Percentiles rank a stretch among this genome's conserved stretches.
These are phyloP conservation scores for Gaeumannomyces tritici DNA, from an alignment of 2,329 filamentous ascomycete species.

Conservation along the genomic window DNA sequence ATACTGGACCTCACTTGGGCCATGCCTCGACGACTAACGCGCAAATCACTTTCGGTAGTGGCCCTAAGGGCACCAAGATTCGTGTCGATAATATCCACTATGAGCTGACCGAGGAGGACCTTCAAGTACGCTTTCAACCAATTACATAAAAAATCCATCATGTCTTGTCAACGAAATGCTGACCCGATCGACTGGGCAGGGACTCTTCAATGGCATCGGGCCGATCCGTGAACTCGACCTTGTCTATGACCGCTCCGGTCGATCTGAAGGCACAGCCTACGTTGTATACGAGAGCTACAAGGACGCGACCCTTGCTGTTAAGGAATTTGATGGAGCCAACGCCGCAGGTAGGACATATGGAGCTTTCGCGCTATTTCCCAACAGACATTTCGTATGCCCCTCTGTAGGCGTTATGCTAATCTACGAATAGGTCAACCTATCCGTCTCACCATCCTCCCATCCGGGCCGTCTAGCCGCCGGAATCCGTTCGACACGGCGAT, in stretches of 20 bases:
- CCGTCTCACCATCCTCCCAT: constrained; percentile 55
- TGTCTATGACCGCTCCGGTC: constrained; percentile 77
- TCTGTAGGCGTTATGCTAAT: constrained; percentile 4
- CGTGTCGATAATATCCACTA: constrained; percentile 89
- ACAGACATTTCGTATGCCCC: neutral
- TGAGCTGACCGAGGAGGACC: constrained; percentile 75
- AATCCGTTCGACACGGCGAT: constrained; percentile 49
- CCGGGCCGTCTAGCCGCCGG: constrained; percentile 27
- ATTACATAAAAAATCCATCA: neutral
- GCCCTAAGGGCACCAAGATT: constrained; percentile 52
- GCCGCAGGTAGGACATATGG: constrained; percentile 53
- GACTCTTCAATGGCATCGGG: constrained; percentile 72
- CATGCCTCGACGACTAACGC: neutral
- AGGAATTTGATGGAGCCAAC: constrained; percentile 81
- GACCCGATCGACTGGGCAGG: constrained; percentile 37
- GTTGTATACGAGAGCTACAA: constrained; percentile 66
- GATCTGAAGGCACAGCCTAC: constrained; percentile 76
- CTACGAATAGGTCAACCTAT: constrained; percentile 61
- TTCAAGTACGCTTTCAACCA: constrained; percentile 47
- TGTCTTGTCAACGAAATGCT: constrained; percentile 11
- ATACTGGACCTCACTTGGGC: neutral
- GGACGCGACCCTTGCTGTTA: constrained; percentile 66
- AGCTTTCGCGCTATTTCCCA: neutral
- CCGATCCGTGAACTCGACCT: constrained; percentile 60
- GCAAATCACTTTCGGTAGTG: neutral